Base-by-base conservation (phyloP, 805 yeast genomes). In the Schwanniomyces sp. region DNA sequence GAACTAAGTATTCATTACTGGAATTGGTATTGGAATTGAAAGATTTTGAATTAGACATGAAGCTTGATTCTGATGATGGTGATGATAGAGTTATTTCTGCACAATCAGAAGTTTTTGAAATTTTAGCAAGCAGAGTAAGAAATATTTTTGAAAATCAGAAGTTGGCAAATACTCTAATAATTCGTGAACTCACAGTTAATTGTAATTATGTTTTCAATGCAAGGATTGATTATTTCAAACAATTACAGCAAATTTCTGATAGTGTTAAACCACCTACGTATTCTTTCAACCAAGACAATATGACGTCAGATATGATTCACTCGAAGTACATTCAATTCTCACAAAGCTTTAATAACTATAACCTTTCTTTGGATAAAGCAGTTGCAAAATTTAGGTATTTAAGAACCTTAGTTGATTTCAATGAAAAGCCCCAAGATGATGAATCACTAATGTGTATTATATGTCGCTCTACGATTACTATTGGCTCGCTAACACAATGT, bases 231-330 rank as follows among this genome's bases (percentile, higher is more conserved):
- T 94, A 91, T 63, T 94, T 85, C 69, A 82, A 84, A 56, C 91
- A 89, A 51, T 75, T 94, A 27, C 99, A 94, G 64, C 85, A 77
- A 44, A 77, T 91, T 21, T 90, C 97, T 0, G 98, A 94, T 65
- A 83, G 84, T 37, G 91, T 92, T 30, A 77, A 78, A 7, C 76
- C 80, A 39, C 51, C 56, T 8, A 47, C 27, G 3, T 56, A 46
- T 36, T 21, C 48, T 5, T 42, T 52, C 8, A 48, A 50, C 11
- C 47, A 55, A 37, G 63, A 17, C 52, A 55, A 68, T 53, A 54
- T 49, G 44, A 47, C 14, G 6, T 7, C 11, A 11, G 36, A 34
- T 30, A 28, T 34, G 18, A 17, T 21, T 8, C n/a, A 30, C 6
- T 34, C 17, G 7, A 32, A 38, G 11, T 43, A 45, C 16, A 24